Evolutionary conservation across 345 rosid species (phyloP), one percentile per base, ranked within the genome.

Genomic region (Eucalyptus sp.): DNA sequence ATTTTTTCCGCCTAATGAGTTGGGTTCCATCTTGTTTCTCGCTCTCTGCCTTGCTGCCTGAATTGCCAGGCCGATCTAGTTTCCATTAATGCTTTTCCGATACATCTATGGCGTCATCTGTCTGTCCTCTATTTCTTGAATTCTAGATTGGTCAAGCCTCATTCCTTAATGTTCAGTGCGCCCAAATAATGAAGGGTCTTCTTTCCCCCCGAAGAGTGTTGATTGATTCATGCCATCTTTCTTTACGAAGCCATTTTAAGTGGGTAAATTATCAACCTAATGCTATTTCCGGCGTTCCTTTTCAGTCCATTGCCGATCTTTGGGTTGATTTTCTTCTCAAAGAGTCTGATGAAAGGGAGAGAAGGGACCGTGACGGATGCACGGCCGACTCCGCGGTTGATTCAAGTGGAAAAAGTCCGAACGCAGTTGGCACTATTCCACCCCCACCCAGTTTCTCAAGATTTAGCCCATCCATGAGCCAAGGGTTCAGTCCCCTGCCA

Each of bases 301-400:
- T 88, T 51, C 95, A 96, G 99, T 97, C 99, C 60, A 93, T 97
- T 88, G 96, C 98, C 91, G 99, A 97, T 91, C 93, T 96, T 50
- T 97, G 99, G 99, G 99, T 97, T 68, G 99, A 97, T 92, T 97
- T 95, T 95, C 99, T 97, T 88, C 99, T 97, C 91, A 96, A 94
- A 92, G 99, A 97, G 90, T 94, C 94, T 8, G 98, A 96, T 90
- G 96, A 96, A 86, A 92, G 97, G 88, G 99, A 93, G 91, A 96
- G 90, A 94, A 93, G 94, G 90, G 98, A 93, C 89, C 89, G 94
- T 44, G 88, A 86, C 15, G 96, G 93, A 87, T 95, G 91, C 46
- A 89, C 86, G 51, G 91, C 62, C 51, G 88, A 76, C 86, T 87
- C 91, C 29, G 88, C 89, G 10, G 93, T 91, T 58, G 93, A 90